Conservation (phyloP, 176 grass and related monocot genomes). For the Triticum urartu region DNA sequence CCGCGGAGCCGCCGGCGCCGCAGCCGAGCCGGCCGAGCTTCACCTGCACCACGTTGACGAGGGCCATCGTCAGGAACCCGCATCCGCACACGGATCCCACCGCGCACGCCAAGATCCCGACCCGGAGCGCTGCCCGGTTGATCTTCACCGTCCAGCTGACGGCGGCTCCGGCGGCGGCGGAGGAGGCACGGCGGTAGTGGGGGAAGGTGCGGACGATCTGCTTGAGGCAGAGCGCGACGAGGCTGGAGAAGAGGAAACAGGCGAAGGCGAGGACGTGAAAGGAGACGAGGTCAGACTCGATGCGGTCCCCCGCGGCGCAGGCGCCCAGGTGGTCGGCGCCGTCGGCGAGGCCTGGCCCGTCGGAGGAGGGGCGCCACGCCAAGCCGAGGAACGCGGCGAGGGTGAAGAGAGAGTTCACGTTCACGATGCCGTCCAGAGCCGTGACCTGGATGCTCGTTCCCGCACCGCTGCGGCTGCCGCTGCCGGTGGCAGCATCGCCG, state of each 20-base stretch:
- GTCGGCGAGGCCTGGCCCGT: conserved; percentile 34
- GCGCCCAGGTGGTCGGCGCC: conserved; percentile 26
- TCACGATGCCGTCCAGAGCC: conserved; percentile 91
- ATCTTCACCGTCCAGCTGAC: conserved; percentile 35
- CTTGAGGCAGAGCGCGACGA: conserved; percentile 97
- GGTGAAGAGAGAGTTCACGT: conserved; percentile 95
- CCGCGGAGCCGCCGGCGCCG: conserved; percentile 47
- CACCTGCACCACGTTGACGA: conserved; percentile 88
- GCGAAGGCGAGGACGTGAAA: conserved; percentile 89
- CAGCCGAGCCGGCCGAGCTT: conserved; percentile 76
- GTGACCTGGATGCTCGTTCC: conserved; percentile 85
- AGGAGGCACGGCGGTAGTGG: background rate
- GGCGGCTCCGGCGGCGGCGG: background rate
- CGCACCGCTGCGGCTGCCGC: conserved; percentile 21
- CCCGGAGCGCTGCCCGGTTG: conserved; percentile 66
- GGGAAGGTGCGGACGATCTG: conserved; percentile 66
- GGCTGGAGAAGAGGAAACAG: conserved; percentile 96
- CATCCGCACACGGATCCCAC: conserved; percentile 61
- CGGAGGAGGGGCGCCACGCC: conserved; percentile 64
- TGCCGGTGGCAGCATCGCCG: background rate
- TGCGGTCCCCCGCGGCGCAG: conserved; percentile 55
- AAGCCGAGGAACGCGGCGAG: conserved; percentile 75
- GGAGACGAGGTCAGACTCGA: conserved; percentile 65
- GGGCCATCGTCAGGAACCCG: conserved; percentile 80
- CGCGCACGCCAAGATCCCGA: conserved; percentile 65